Conservation (phyloP, 1,284 basidiomycete species). For the Pseudozyma hubeiensis region DNA sequence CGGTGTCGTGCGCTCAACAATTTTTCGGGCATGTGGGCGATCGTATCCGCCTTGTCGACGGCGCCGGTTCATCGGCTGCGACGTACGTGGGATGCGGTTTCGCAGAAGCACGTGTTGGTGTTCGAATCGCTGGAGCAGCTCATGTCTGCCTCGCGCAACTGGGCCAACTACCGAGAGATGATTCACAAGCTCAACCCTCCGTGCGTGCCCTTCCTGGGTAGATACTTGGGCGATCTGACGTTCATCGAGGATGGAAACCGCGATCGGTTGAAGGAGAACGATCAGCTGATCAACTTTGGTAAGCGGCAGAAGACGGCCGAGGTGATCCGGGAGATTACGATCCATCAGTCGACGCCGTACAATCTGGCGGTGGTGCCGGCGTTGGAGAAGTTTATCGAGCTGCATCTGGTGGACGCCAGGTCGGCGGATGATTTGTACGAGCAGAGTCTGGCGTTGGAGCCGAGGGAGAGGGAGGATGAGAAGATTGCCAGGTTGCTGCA, state of each 20-base stretch:
- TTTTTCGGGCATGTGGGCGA: conserved; percentile 94
- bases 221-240: conserved; percentile 93
- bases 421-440: conserved; percentile 74
- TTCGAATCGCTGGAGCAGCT: conserved; percentile 80
- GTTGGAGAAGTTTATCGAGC: conserved; percentile 82
- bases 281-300: conserved; percentile 86
- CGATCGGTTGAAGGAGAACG: conserved; percentile 77
- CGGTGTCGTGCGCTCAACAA: conserved; percentile 90
- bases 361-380: conserved; percentile 80
- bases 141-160: conserved; percentile 90
- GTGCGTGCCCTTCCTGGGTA: conserved; percentile 97
- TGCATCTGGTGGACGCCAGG: conserved; percentile 73
- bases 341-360: conserved; percentile 86
- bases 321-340: conserved; percentile 94
- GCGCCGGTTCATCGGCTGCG: conserved; percentile 92
- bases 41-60: conserved; percentile 93
- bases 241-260: conserved; percentile 99
- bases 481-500: conserved; percentile 88
- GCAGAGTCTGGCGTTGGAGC: conserved; percentile 85
- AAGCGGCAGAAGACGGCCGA: conserved; percentile 94
- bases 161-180: conserved; percentile 87
- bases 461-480: conserved; percentile 83
- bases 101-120: conserved; percentile 72
- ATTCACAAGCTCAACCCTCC: conserved; percentile 89
- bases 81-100: conserved; percentile 93